phyloP scores from a whole-genome alignment of 2,329 filamentous ascomycete genomes.

The Cyphellophora europaea region DNA sequence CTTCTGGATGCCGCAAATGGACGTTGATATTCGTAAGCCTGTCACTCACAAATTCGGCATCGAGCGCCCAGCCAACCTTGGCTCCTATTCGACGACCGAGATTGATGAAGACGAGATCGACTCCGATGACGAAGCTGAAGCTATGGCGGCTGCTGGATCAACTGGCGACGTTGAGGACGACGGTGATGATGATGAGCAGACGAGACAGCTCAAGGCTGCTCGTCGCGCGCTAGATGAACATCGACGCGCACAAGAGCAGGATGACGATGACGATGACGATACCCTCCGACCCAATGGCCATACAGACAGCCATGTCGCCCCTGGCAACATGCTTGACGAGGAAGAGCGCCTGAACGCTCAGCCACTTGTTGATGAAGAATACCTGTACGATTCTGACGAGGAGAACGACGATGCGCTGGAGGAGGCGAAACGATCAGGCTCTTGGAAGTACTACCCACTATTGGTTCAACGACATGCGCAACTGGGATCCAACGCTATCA shows the following conservation, averaged over 20 bases:
- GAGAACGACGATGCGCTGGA: conserved; percentile 68
- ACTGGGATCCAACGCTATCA: conserved; percentile 35
- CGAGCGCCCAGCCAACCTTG: conserved; percentile 64
- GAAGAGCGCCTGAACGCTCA: conserved; percentile 71
- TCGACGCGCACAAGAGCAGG: conserved; percentile 25
- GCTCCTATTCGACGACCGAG: conserved; percentile 66
- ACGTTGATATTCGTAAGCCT: conserved; percentile 92
- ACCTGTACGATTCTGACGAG: conserved; percentile 84
- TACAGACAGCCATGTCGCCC: conserved; percentile 15
- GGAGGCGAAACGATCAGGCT: conserved; percentile 66
- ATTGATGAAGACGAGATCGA: conserved; percentile 65
- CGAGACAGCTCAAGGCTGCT: conserved; percentile 38
- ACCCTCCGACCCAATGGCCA: conserved; percentile 30
- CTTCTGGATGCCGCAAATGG: conserved; percentile 98
- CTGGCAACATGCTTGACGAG: conserved; percentile 52
- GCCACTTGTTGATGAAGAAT: conserved; percentile 44
- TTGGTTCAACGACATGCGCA: conserved; percentile 45
- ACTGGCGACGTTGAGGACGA: conserved; percentile 21
- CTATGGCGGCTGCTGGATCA: conserved; percentile 11
- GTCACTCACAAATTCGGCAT: conserved; percentile 85
- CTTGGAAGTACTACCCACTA: conserved; percentile 56
- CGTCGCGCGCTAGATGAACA: conserved; percentile 42
- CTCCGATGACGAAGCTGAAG: conserved; percentile 53
- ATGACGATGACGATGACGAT: conserved; percentile 24
- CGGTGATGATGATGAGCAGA: conserved; percentile 26